Conservation (phyloP, 208 protist species). For the Entamoeba invadens region DNA sequence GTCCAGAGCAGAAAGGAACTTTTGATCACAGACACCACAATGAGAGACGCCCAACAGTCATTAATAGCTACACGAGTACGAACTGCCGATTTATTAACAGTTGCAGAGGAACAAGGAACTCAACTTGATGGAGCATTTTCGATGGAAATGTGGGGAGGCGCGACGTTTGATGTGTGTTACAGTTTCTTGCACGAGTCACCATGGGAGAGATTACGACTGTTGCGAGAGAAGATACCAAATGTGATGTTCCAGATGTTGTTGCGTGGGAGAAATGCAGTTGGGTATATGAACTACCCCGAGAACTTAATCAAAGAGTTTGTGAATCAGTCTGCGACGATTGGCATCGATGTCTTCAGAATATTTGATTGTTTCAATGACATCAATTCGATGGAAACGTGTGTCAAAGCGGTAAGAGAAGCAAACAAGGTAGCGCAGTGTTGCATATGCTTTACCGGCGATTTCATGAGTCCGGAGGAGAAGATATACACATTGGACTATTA, state of each 20-base stretch:
- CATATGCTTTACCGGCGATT: constrained; percentile 46
- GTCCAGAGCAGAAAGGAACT: constrained; percentile 26
- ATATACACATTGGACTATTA: constrained; percentile 50
- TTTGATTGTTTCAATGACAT: constrained; percentile 71
- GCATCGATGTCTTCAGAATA: constrained; percentile 69
- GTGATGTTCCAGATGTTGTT: constrained; percentile 67
- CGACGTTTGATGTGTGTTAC: constrained; percentile 63
- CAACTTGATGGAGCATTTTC: constrained; percentile 25
- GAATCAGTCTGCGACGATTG: constrained; percentile 44
- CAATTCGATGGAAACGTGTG: constrained; percentile 50
- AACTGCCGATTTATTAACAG: constrained; percentile 55
- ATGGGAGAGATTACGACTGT: constrained; percentile 46
- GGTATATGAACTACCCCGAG: constrained; percentile 67
- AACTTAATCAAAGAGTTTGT: constrained; percentile 61
- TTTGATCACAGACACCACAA: constrained; percentile 64
- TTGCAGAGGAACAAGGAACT: constrained; percentile 38
- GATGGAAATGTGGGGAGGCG: constrained; percentile 63
- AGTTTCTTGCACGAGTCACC: constrained; percentile 63
- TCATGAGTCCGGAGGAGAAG: constrained; percentile 29
- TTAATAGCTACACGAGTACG: constrained; percentile 63
- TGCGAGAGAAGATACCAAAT: constrained; percentile 58
- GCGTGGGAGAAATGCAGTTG: constrained; percentile 63
- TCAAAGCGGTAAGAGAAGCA: constrained; percentile 42
- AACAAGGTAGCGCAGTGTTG: constrained; percentile 40
- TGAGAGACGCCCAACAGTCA: constrained; percentile 57